Base-by-base conservation (phyloP, 2,329 filamentous ascomycete species). In the Ceratocystis ficicola region DNA sequence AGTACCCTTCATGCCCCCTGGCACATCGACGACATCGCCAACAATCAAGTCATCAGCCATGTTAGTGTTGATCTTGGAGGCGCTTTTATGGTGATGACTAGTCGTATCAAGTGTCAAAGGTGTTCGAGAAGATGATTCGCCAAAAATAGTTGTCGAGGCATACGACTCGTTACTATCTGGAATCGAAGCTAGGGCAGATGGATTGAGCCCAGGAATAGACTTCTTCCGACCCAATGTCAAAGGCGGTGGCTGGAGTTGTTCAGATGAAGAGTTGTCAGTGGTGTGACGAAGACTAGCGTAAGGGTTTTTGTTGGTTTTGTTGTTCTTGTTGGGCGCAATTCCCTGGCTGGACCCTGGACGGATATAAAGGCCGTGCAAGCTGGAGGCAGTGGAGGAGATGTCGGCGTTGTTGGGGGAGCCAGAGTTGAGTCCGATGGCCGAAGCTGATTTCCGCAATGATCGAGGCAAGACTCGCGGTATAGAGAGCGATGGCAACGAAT, bases 21-120 rank as follows among this genome's bases (percentile, higher is more conserved):
- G 92, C 60, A 96, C 93, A 70, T 96, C 92, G 69, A 96, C 93
- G 44, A 80, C 75, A 73, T 96, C 93, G 70, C 93, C 93, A 50
- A 94, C 80, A 69, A 85, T 81, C 68, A 95, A 75, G 68, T 78
- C 73, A 64, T 81, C 80, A 15, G 63, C 66, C 66, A 67, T 67
- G 46, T 20, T 65, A 17, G 28, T 10, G 71, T n/a, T 36, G 28
- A 30, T 32, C 46, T 41, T 50, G 78, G 76, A 15, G 1, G 36
- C 36, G 36, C 36, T 41, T 41, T 41, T 50, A 4, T 48, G 55
- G 52, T 44, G n/a, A 22, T 62, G 71, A 77, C 76, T 72, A 82
- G 71, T 10, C 28, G 44, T 63, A 20, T 48, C 65, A 36, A 52
- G 36, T 44, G 36, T 41, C 17, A 60, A 63, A 10, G 60, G 61